Percentiles rank a stretch among this genome's conserved stretches.
These are phyloP conservation scores for Kwoniella dejecticola DNA, from an alignment of 768 basidiomycete genomes.

Conservation along the genomic window DNA sequence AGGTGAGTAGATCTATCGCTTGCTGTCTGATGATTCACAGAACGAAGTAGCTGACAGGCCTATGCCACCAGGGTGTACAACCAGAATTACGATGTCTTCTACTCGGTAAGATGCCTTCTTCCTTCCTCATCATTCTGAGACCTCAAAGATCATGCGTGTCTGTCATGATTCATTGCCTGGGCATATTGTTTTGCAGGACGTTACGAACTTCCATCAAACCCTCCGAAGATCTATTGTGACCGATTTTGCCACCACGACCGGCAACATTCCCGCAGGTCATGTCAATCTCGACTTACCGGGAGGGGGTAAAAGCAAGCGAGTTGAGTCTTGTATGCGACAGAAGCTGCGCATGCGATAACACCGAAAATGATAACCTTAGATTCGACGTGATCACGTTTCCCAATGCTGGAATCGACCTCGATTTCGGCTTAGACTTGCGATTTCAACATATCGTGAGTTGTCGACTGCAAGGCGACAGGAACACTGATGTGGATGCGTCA, in stretches of 20 bases:
- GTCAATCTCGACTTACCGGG: conserved; percentile 63
- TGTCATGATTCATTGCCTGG: not conserved
- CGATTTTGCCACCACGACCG: conserved; percentile 63
- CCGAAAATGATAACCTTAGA: conserved; percentile 16
- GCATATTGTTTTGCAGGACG: conserved; percentile 64
- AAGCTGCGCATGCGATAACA: not conserved
- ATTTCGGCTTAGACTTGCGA: conserved; percentile 23
- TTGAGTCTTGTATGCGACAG: not conserved
- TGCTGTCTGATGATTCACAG: no score
- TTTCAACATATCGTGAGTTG: conserved; percentile 34
- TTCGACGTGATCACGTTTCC: conserved; percentile 44
- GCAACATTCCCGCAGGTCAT: conserved; percentile 56
- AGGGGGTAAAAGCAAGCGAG: conserved; percentile 43
- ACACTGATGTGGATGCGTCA: not conserved
- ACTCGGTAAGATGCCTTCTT: conserved; percentile 23
- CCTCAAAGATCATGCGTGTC: not conserved
- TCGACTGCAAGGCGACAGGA: not conserved
- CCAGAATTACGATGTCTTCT: conserved; percentile 41
- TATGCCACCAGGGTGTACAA: conserved; percentile 38
- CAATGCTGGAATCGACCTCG: conserved; percentile 23
- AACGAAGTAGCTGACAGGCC: conserved; percentile 1
- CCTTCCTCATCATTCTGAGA: conserved; percentile 2
- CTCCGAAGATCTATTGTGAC: conserved; percentile 73
- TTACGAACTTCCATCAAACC: conserved; percentile 72
- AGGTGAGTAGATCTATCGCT: conserved; percentile 62